Base-by-base conservation (phyloP, 2,329 filamentous ascomycete species). In the Metarhizium rileyi region DNA sequence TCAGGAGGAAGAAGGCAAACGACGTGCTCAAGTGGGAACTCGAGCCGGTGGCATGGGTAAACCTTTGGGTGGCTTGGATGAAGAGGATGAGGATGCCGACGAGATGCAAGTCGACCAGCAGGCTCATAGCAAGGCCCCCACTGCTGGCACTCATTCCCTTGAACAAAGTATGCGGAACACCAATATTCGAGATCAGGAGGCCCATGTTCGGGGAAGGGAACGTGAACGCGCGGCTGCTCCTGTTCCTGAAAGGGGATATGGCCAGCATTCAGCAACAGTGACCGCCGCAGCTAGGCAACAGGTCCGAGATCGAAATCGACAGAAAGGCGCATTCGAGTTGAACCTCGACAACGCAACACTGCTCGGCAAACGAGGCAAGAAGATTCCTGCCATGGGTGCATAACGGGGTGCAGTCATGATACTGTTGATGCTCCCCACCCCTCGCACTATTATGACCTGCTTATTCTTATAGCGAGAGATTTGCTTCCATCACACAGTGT, bases 1-100 rank as follows among this genome's bases (percentile, higher is more conserved):
- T 44, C 90, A 97, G 67, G 93, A 97, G 68, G 93, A 98, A 65
- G 93, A 97, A 67, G 84, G 82, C 60, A 97, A 96, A 71, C 83
- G 90, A 48, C 81, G 89, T 55, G 95, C 94, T 67, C 87, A 94
- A 62, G 78, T 90, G 58, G 78, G 78, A 73, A 80, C 70, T 75
- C 90, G 74, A 78, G 86, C 59, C 74, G 85, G 72, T 74, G 85
- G 71, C 65, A 84, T 61, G 70, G 83, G 61, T 1, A 75, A 55
- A 54, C 69, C 56, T 62, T 66, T 81, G 6, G 80, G 80, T 23
- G 80, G 80, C 6, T 78, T 95, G 55, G 83, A 88, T 48, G 84
- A 88, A 55, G 83, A 80, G 45, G 74, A 80, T 2, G 77, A 81
- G 28, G 47, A 49, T 3, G 84, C 84, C 27, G 74, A 75, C 25